phyloP scores from a whole-genome alignment of 345 rosid species.

The Pistacia atlantica region DNA sequence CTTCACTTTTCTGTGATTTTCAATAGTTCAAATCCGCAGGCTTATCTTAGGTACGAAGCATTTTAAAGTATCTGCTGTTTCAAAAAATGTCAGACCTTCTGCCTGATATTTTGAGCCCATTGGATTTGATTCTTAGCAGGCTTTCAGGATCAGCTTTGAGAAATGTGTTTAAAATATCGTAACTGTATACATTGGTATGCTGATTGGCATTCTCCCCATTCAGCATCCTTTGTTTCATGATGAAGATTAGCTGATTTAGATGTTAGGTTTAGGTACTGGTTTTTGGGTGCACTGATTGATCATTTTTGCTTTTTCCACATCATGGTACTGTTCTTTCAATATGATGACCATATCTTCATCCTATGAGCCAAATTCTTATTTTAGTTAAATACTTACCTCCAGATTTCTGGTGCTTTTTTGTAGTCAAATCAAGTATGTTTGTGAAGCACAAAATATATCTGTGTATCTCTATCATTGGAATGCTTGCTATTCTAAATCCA shows the following conservation, averaged over 20 bases:
- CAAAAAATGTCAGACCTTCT: neutral
- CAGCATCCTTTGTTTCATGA: neutral
- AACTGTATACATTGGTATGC: neutral
- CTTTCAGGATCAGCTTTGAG: neutral
- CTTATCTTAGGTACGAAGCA: neutral
- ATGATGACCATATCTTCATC: neutral
- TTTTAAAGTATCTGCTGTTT: neutral
- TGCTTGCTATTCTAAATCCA: neutral
- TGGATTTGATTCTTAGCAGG: neutral
- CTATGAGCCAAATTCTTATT: too few relatives aligned
- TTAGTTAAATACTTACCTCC: neutral
- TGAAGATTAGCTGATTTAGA: neutral
- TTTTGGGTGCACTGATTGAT: neutral
- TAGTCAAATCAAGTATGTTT: neutral
- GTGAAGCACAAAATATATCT: neutral
- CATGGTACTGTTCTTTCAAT: neutral
- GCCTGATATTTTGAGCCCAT: neutral
- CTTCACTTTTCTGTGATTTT: neutral
- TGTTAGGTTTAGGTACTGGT: neutral
- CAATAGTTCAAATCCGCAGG: neutral
- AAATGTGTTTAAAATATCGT: neutral
- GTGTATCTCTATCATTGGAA: conserved; percentile 1
- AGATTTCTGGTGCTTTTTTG: neutral
- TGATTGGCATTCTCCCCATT: neutral
- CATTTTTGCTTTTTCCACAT: neutral